Percentiles rank a stretch among this genome's conserved stretches.
phyloP scores from a whole-genome alignment of 805 yeast genomes.

The Candida cerambycidarum region DNA sequence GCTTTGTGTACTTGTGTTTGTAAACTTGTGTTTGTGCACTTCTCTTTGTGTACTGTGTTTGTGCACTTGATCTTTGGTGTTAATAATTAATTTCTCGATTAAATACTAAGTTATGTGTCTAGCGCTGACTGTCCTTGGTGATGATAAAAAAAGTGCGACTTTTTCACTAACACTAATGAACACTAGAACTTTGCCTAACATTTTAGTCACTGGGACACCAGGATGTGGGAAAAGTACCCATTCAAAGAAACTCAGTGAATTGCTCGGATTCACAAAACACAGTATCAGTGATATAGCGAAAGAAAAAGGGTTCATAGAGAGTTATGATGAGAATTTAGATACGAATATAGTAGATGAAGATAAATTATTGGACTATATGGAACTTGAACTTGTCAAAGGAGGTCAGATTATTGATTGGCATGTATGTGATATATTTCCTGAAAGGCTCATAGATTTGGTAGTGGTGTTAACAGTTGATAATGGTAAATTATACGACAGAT shows the following conservation, averaged over 20 bases:
- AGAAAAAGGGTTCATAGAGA: slow-evolving; percentile 71
- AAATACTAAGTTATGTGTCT: too few relatives aligned
- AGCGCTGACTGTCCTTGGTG: too few relatives aligned
- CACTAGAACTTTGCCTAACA: slow-evolving; percentile 56
- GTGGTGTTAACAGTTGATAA: slow-evolving; percentile 84
- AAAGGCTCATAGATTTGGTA: slow-evolving; percentile 85
- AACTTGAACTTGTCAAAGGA: slow-evolving; percentile 78
- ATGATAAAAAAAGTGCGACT: too few relatives aligned
- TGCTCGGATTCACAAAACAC: slow-evolving; percentile 42
- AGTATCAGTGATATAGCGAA: slow-evolving; percentile 82
- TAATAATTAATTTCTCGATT: too few relatives aligned
- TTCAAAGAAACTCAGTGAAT: slow-evolving; percentile 33
- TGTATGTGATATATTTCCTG: slow-evolving; percentile 94
- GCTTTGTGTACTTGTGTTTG: slow-evolving; percentile 1
- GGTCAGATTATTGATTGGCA: slow-evolving; percentile 96
- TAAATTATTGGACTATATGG: slow-evolving; percentile 75
- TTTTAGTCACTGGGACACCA: slow-evolving; percentile 94
- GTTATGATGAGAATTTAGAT: slow-evolving; percentile 83
- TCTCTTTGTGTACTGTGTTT: too few relatives aligned
- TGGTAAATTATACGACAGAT: slow-evolving; percentile 67
- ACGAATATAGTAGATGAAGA: slow-evolving; percentile 93
- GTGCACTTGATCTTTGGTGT: too few relatives aligned
- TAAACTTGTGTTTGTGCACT: slow-evolving; percentile 12
- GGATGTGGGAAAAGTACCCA: slow-evolving; percentile 87
- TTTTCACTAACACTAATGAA: neutral